phyloP scores from a whole-genome alignment of 177 flowering plant species.

The Tripterygium wilfordii region DNA sequence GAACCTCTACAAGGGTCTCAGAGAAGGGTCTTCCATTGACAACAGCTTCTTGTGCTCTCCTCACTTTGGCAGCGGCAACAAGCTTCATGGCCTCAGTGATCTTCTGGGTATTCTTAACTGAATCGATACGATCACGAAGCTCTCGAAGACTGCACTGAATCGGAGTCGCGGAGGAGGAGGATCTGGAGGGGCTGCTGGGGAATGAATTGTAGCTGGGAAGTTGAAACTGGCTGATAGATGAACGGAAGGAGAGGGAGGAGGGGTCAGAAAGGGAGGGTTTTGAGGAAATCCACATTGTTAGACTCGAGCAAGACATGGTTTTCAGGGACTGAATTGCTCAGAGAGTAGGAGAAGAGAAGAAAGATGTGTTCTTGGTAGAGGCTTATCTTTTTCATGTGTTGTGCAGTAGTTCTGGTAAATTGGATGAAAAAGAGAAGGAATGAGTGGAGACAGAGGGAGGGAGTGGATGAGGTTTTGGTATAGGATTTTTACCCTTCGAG shows the following conservation, averaged over 20 bases:
- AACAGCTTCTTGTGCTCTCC: constrained; percentile 94
- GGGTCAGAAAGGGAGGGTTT: constrained; percentile 9
- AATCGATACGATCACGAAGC: constrained; percentile 46
- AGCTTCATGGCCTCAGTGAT: constrained; percentile 92
- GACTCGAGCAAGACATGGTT: constrained; percentile 9
- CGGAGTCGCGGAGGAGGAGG: background rate
- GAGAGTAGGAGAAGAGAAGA: too few relatives aligned
- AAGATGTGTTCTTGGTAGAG: too few relatives aligned
- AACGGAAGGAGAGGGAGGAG: constrained; percentile 12
- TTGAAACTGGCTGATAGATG: constrained; percentile 14
- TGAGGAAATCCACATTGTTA: constrained; percentile 9
- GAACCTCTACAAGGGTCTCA: constrained; percentile 54
- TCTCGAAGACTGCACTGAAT: constrained; percentile 54
- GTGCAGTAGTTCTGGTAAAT: too few relatives aligned
- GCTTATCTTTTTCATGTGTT: too few relatives aligned
- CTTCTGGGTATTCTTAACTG: constrained; percentile 79
- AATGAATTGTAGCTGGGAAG: background rate
- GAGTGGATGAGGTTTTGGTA: too few relatives aligned
- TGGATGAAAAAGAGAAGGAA: too few relatives aligned
- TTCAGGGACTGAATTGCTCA: too few relatives aligned
- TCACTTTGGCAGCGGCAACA: constrained; percentile 77
- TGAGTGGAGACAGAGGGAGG: too few relatives aligned
- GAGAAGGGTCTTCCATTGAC: constrained; percentile 76
- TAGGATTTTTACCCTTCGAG: too few relatives aligned
- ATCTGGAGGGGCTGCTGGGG: background rate